Base-by-base conservation (phyloP, 2,329 filamentous ascomycete genomes). In the Aspergillus glaucus region DNA sequence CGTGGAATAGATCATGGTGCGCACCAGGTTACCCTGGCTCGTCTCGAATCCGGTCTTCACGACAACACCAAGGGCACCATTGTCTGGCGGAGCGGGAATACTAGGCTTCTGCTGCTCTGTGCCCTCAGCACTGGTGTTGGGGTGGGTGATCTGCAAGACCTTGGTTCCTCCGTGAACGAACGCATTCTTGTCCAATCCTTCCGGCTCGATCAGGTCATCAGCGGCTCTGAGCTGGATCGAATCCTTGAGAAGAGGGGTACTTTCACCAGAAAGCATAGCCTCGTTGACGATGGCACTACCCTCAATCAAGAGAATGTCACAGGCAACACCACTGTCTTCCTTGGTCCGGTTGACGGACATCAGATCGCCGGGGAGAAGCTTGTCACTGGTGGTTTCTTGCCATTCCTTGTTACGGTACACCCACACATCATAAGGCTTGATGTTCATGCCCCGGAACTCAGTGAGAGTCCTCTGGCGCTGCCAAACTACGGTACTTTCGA, bases 1-100 rank as follows among this genome's bases (percentile, higher is more conserved):
- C 1, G 93, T 98, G 1, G 94, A 96, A 75, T 95, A 98, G 63
- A 98, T 98, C 93, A 98, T 98, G 58, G 93, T 98, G 54, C 93
- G 87, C 52, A 98, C 93, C 51, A 98, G 81, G 70, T 90, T 96
- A 55, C 93, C 93, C 72, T 98, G 94, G 49, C 92, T 97, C 9
- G 93, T 98, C 73, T 98, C 94, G 63, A 98, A 98, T 10, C 93
- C 93, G 47, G 93, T 98, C 80, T 96, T 97, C 63, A 91, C 86
- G 42, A 98, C 89, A 54, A 98, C 81, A 53, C 91, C 93, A 77
- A 97, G 81, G 32, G 91, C 93, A 46, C 93, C 93, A 61, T 93
- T 88, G 69, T 98, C 93, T 0, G 94, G 93, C 32, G 93, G 86
- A n/a, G 82, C 63, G 14, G 86, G 83, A 10, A 97, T 86, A 47